Evolutionary conservation across 345 rosid genomes (phyloP), one percentile per base, ranked within the genome.

Genomic region (Gossypium australe): DNA sequence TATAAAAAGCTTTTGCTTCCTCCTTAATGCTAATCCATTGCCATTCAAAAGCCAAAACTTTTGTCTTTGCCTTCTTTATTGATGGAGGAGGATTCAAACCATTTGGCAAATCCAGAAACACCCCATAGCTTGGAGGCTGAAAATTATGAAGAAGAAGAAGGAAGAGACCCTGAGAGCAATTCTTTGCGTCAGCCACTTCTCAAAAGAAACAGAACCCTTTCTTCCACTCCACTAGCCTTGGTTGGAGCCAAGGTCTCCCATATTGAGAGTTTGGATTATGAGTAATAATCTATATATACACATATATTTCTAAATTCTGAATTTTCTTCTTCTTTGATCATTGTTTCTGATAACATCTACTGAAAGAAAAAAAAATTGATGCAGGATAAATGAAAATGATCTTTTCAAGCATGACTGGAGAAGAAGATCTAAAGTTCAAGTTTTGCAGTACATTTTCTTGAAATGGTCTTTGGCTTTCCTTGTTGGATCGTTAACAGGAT

Each of bases 361-460:
- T 64, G 43, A 60, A 44, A 66, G 7, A 5, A 34, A 4, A 34
- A 29, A 5, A 57, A 22, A 3, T n/a, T 12, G 24, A 55, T 47
- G 80, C 87, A 94, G 98, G 84, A 92, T 92, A 77, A 92, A 92
- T 78, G 98, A 94, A 77, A 94, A 90, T 62, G 98, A 90, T 82
- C 69, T 94, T 76, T 94, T 94, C 86, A 94, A 92, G 82, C 97
- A 94, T 75, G 98, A 94, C 60, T 92, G 98, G 98, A 89, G 98
- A 79, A 88, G 90, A 77, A 85, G 98, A 90, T 89, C 97, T 79
- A 87, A 80, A 80, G 81, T 73, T 58, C 97, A 94, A 80, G 93
- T 94, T 25, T 74, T 94, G 81, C 98, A 88, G 75, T 94, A 94
- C 74, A 75, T 94, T 49, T 89, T 92, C 85, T 55, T 81, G 82